Evolutionary conservation across 768 basidiomycete species (phyloP), one percentile per base, ranked within the genome.

Genomic region (Suillus weaverae): DNA sequence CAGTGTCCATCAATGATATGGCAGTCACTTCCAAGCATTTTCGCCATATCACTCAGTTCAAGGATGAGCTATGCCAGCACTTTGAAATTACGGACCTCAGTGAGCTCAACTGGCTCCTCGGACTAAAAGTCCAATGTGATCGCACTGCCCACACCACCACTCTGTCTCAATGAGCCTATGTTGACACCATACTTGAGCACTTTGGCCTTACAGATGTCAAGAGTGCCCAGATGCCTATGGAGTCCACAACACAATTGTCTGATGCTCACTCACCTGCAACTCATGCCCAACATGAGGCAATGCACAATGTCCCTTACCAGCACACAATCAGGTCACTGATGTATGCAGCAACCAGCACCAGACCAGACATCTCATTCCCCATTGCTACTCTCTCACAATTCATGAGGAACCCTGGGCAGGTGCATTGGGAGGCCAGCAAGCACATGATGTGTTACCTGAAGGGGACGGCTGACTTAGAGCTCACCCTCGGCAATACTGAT

Each of bases 341-440:
- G 71, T 79, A 80, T 62, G 62, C 69, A 0, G 66, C 77, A 0
- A 64, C 78, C 22, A 70, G 69, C 20, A 80, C 78, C 1, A 63
- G 67, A 0, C 80, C 79, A 2, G 76, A 81, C 55, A 78, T 80
- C 33, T 59, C 72, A 0, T 78, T 70, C 57, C 66, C 79, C 0
- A 71, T 79, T 0, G 32, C 36, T 0, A 32, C 50, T 1, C 55
- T 64, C 6, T 38, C 63, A 5, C 26, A 41, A 10, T 59, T 64
- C 33, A 64, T 43, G 22, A 0, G 20, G 4, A 46, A 46, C 20
- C n/a, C 63, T 3, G 63, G 56, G 1, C 10, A 8, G 0, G 8
- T 26, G 2, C 63, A 62, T 26, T 62, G 61, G 61, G 61, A 62
- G 26, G 43, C 44, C 6, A 39, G n/a, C 16, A 62, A 62, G 56